Evolutionary conservation across 1,284 basidiomycete genomes (phyloP).

Genomic region (Tilletiopsis washingtonensis): DNA sequence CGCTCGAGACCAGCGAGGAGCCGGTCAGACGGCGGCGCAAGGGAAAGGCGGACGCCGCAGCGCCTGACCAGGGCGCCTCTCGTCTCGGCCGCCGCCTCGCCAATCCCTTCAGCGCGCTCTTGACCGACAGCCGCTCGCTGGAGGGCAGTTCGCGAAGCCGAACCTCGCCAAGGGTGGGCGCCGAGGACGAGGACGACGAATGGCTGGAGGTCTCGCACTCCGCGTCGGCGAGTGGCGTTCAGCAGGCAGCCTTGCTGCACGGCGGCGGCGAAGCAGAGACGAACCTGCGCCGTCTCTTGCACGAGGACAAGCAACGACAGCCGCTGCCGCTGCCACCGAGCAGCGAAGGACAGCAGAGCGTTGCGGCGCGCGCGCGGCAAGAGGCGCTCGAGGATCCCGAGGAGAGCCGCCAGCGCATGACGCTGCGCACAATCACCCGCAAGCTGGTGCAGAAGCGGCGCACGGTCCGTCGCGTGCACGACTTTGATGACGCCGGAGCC

Average conservation of each 20-base stretch:
- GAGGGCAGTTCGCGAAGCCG: background rate
- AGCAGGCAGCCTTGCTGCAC: too few relatives aligned
- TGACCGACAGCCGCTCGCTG: background rate
- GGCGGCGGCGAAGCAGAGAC: background rate
- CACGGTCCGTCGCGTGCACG: too few relatives aligned
- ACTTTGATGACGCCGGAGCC: too few relatives aligned
- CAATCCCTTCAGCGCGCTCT: background rate
- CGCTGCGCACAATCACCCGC: constrained; percentile 51
- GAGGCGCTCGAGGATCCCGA: constrained; percentile 42
- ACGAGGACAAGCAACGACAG: too few relatives aligned
- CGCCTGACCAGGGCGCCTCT: too few relatives aligned
- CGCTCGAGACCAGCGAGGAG: constrained; percentile 11
- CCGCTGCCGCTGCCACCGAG: too few relatives aligned
- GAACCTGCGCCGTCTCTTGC: background rate
- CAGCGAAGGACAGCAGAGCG: background rate
- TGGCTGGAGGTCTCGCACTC: constrained; percentile 48
- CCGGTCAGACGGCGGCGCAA: background rate
- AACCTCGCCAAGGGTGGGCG: too few relatives aligned
- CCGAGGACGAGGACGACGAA: constrained; percentile 38
- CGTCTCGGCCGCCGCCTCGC: background rate
- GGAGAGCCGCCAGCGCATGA: constrained; percentile 40
- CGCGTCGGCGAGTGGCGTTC: background rate
- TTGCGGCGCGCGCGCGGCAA: constrained; percentile 10
- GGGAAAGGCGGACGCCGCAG: background rate
- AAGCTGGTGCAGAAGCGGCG: constrained; percentile 50